Base-by-base conservation (phyloP, 176 grass and related monocot genomes). In the Puya raimondii region DNA sequence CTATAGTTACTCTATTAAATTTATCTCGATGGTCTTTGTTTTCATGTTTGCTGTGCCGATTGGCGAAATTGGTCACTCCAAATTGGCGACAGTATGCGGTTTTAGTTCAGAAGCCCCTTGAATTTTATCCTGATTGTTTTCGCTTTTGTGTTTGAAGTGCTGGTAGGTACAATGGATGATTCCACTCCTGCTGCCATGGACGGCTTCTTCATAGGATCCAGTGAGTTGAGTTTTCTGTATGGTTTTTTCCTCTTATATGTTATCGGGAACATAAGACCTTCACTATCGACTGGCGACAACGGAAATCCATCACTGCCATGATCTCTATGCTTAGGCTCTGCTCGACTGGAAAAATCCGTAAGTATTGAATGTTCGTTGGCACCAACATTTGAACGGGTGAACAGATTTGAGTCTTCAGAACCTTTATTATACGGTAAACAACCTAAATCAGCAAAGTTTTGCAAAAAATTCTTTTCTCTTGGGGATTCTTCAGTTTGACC, bases 211-310 rank as follows among this genome's bases (percentile, higher is more conserved):
- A 68, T 23, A 75, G 74, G 49, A 71, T 78, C 78, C 33, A 67
- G 63, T 48, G 80, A 50, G 51, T 85, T 72, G 29, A 80, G 76
- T 67, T 68, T 87, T 81, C 76, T 87, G 16, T 83, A 79, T 15
- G 64, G 23, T 66, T 97, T 97, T 72, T 80, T 97, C 76, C 89
- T 85, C 72, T 73, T 67, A 50, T 92, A 97, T 53, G 86, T 97
- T 74, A 81, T 76, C 50, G 86, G 82, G 48, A 92, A 85, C n/a
- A 70, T 80, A 42, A 61, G 56, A 16, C 65, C 67, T 70, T 82
- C 64, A 66, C 15, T 61, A 18, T 79, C 64, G 72, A 70, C 81
- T 20, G 69, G n/a, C 11, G 75, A 53, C 33, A 42, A 5, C 6
- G 33, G 64, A 74, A 27, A 63, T 78, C 13, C 15, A 47, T 63